Base-by-base conservation (phyloP, 2,329 filamentous ascomycete genomes). In the Neophaeococcomyces aloes region DNA sequence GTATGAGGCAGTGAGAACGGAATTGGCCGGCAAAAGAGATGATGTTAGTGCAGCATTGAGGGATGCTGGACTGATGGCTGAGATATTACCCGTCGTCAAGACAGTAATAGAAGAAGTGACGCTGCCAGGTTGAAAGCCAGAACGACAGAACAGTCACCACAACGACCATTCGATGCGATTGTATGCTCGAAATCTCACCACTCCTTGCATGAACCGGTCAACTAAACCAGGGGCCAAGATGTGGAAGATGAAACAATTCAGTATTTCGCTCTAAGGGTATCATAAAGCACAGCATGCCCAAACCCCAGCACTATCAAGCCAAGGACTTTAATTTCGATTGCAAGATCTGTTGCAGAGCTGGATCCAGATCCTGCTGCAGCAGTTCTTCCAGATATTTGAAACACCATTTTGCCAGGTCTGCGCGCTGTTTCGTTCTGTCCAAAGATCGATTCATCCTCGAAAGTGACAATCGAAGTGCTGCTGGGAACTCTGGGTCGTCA, bases 31-130 rank as follows among this genome's bases (percentile, higher is more conserved):
- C 29, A 69, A 67, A 42, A 77, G 81, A 3, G 82, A 89, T 56
- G 86, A 88, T 57, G 73, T 87, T 17, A 81, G 84, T 1, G 75
- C 83, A 31, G 75, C 82, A 18, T 70, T 94, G 65, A 73, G 87
- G 54, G 86, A 95, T 62, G 75, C 86, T 2, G 91, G 93, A 57
- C 71, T 78, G 43, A 67, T 94, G 32, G 77, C 78, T 11, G 75
- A 79, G 21, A 58, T 86, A 32, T 62, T 94, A 36, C 80, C 79
- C 2, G 65, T 85, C 4, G 75, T 87, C n/a, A 79, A 85, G 44
- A 77, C 78, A 44, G 73, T 61, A 21, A 65, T 80, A 47, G 86
- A 94, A 48, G 64, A 63, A 33, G 59, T 73, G n/a, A 46, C 53
- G 15, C 53, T 66, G 21, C 46, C 47, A 23, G 50, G 45, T 13